Base-by-base conservation (phyloP, 495 filamentous ascomycete genomes). In the Talaromyces nanjingensis region DNA sequence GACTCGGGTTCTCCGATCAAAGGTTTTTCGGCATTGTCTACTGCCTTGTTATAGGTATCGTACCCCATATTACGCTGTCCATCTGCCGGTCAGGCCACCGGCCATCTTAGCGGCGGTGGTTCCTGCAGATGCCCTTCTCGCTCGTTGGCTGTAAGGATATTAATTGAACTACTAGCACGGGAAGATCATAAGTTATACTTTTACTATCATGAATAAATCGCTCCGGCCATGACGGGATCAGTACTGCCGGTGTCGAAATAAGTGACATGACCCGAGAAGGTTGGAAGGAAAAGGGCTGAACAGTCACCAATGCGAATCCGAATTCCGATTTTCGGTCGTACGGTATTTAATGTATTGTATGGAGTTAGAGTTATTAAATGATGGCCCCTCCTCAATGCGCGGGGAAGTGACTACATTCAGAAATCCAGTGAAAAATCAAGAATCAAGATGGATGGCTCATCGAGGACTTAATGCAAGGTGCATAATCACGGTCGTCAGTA, bases 31-130 rank as follows among this genome's bases (percentile, higher is more conserved):
- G 53, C 27, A 56, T 29, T 20, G 53, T 14, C 27, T 9, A n/a
- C 22, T 56, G 12, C 18, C 18, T 25, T 20, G 24, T 54, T 22
- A 27, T 27, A 14, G 18, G 18, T 54, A 29, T 56, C 22, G 5
- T 14, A 16, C 22, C 53, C 24, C 22, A 27, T 56, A n/a, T 2
- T 56, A 20, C 12, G 24, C 53, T 29, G 7, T 27, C 27, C 24
- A 56, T 56, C 22, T 56, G 27, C 12, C 53, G 53, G 53, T 56
- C 53, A 56, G 53, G 53, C 53, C 53, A 56, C 53, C 53, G n/a
- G n/a, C 27, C 22, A 14, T 27, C 16, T 29, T 56, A 56, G 53
- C 53, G 22, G 53, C 53, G 12, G 53, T 56, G 22, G 53, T 56
- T 56, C 53, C 53, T 56, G 53, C 53, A 56, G 53, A 56, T 56